Evolutionary conservation across 2,329 filamentous ascomycete species (phyloP).

Genomic region (Akanthomyces uredinophilus): DNA sequence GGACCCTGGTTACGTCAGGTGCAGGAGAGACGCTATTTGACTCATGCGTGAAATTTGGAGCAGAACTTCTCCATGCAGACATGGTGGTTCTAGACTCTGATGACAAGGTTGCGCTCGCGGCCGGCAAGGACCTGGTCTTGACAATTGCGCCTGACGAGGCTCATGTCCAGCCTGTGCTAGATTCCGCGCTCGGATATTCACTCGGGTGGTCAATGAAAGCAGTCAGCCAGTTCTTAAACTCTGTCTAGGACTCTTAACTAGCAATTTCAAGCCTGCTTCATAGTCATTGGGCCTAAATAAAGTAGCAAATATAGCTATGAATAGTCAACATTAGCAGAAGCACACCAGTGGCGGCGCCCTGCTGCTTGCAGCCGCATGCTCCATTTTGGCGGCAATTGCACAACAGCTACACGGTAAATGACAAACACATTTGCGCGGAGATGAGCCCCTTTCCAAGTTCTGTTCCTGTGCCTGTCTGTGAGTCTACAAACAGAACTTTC

Average conservation of each 20-base stretch:
- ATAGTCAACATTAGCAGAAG: too few relatives aligned
- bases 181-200: constrained; percentile 1
- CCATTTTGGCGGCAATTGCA: background rate
- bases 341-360: too few relatives aligned
- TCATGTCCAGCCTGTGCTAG: background rate
- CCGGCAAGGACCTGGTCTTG: background rate
- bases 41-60: background rate
- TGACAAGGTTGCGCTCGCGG: background rate
- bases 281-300: too few relatives aligned
- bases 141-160: constrained; percentile 1
- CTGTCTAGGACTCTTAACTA: background rate
- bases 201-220: background rate
- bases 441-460: background rate
- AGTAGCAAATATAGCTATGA: too few relatives aligned
- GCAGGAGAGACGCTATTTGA: constrained; percentile 5
- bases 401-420: background rate
- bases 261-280: too few relatives aligned
- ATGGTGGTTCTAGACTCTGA: background rate
- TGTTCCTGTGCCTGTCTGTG: background rate
- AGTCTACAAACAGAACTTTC: background rate
- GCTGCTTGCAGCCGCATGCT: too few relatives aligned
- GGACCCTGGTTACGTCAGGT: background rate
- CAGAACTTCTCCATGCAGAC: background rate
- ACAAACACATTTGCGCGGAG: background rate
- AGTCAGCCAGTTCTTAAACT: background rate